Base-by-base conservation (phyloP, 305 asterid species). In the Ilex paraguariensis region DNA sequence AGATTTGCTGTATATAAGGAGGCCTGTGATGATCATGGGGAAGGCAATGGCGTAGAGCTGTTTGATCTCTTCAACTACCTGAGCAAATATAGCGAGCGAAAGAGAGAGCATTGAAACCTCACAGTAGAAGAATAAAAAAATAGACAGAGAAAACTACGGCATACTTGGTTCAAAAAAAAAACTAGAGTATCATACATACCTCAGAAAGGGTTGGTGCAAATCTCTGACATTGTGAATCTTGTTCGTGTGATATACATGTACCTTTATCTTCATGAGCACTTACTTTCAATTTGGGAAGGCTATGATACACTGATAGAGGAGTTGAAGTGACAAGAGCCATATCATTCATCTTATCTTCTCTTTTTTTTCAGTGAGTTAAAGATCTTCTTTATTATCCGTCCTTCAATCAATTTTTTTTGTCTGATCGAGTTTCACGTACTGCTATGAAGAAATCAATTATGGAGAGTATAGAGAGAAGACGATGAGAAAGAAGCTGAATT, bases 1-100 rank as follows among this genome's bases (percentile, higher is more conserved):
- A 9, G 95, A 81, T 65, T 81, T 87, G n/a, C 84, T 86, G 54
- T 77, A 87, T 17, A 76, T 67, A 3, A 87, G 82, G 31, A 82
- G 58, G 56, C 92, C 90, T 3, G 85, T 72, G 65, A 80, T 64
- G 73, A 87, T 84, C 81, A 87, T 61, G n/a, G 95, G 95, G 30
- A 84, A 65, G 5, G 85, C 92, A 53, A 82, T 77, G 36, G 77
- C 56, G 77, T 70, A 82, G 2, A 84, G 72, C 73, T 64, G 66
- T 60, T 87, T 87, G 21, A 84, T 72, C 80, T 87, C 95, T 7
- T 61, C 21, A 39, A 77, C 40, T 65, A 82, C 81, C 84, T 82
- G 78, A n/a, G 14, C 17, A 36, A 8, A 36, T 36, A 14, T 13
- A 51, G 44, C 7, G 21, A 36, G 28, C 1, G 28, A 21, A 2